Evolutionary conservation across 371 early-diverging fungal genomes (phyloP), one percentile per base, ranked within the genome.

Genomic region (Umbelopsis sp.): DNA sequence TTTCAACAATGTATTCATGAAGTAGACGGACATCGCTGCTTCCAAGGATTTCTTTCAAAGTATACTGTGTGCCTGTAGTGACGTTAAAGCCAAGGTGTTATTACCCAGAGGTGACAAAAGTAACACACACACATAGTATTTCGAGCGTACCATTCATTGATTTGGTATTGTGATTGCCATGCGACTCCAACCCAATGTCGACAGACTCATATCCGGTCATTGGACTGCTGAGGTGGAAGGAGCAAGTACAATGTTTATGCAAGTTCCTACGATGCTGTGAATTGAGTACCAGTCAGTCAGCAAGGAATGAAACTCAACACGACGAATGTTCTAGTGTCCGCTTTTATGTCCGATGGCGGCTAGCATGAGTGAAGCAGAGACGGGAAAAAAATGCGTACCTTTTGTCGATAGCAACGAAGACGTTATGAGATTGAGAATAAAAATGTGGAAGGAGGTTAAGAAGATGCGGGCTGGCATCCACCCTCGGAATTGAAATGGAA

Each of bases 1-100:
- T 89, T 67, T 83, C 76, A 65, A 88, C 83, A 22, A 89, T 71
- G 41, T 86, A 65, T 22, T 79, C 84, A 53, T 82, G 80, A 25
- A 89, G 73, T 35, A 74, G 62, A 3, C 80, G 81, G 8, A 84
- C 71, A 70, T 89, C 87, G 38, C 80, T 74, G 18, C 88, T 82
- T 50, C 79, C 75, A 70, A 80, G 72, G 18, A 84, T 78, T 63
- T 81, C 78, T 48, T 70, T 79, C 50, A 81, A 65, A 70, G 80
- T 80, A 35, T 79, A 79, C 24, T 82, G 82, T 62, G 76, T 84
- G 67, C 81, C 84, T 84, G 67, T 35, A 14, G 45, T 35, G 44
- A 7, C 29, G 32, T 16, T 38, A 32, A 25, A 53, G 44, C n/a
- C 35, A 41, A 50, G 7, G 8, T 9, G 24, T 10, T 38, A 35